phyloP scores from a whole-genome alignment of 495 filamentous ascomycete species.

The Neurospora sp. region DNA sequence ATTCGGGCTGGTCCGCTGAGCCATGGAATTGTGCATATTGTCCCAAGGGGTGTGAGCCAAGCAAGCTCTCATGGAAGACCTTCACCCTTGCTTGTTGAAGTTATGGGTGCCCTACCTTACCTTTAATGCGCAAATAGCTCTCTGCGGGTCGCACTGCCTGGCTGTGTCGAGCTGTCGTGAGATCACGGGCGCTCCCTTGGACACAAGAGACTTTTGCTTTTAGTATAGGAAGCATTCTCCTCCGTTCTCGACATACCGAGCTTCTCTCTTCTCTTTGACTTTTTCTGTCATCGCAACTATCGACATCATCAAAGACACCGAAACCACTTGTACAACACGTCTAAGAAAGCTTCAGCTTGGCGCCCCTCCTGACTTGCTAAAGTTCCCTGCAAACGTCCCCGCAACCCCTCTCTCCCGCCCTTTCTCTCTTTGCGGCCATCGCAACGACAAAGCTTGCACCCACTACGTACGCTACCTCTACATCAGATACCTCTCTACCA shows the following conservation, averaged over 20 bases:
- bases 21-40: slow-evolving; percentile 58
- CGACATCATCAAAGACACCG: not conserved
- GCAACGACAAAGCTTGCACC: not conserved
- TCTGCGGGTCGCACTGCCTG: not conserved
- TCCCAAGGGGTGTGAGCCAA: not conserved
- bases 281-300: not conserved
- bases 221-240: not conserved
- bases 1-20: slow-evolving; percentile 17
- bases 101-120: not conserved
- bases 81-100: not conserved
- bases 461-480: not conserved
- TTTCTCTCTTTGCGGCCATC: not conserved
- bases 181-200: not conserved
- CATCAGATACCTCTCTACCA: not conserved
- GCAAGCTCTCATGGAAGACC: not conserved
- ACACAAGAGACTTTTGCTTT: not conserved
- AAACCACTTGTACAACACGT: not conserved
- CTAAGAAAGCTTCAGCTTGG: not conserved
- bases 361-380: not conserved
- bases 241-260: not conserved
- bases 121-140: not conserved
- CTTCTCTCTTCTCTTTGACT: not conserved
- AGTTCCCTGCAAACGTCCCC: not conserved
- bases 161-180: not conserved
- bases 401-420: not conserved